phyloP scores from a whole-genome alignment of 352 stramenopile genomes.

The Phytophthora pisi region DNA sequence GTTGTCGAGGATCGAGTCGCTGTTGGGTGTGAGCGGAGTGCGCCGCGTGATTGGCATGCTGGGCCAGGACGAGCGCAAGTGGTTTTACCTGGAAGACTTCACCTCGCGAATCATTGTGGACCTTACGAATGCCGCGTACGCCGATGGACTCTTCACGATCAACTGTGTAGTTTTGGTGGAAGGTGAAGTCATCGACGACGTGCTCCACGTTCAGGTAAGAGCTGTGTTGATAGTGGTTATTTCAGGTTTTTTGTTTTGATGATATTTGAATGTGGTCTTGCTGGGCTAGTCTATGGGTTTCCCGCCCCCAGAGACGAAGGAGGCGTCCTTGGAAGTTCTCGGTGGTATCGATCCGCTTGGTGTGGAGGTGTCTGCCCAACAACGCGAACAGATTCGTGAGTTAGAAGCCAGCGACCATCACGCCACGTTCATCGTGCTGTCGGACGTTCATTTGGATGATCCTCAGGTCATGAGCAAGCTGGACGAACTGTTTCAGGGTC shows the following conservation, averaged over 20 bases:
- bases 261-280: not conserved
- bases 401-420: constrained; percentile 86
- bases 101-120: constrained; percentile 85
- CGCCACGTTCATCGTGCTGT: constrained; percentile 93
- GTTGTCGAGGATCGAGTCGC: constrained; percentile 87
- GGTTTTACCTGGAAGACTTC: constrained; percentile 83
- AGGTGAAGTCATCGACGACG: constrained; percentile 93
- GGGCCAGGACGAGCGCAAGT: constrained; percentile 81
- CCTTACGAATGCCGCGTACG: constrained; percentile 76
- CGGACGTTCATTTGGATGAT: constrained; percentile 94
- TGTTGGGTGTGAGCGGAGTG: constrained; percentile 79
- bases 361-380: constrained; percentile 78
- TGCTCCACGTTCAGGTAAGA: constrained; percentile 88
- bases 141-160: constrained; percentile 90
- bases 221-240: not conserved
- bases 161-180: constrained; percentile 94
- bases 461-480: constrained; percentile 90
- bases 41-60: constrained; percentile 87
- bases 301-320: constrained; percentile 87
- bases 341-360: constrained; percentile 82
- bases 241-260: not conserved
- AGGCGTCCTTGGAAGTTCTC: constrained; percentile 75
- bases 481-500: constrained; percentile 88
- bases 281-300: constrained; percentile 86
- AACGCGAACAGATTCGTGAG: constrained; percentile 78